A percentile compares a stretch with the other conserved stretches of the same genome.
Conservation (phyloP, 345 rosid species). For the Populus davidiana region DNA sequence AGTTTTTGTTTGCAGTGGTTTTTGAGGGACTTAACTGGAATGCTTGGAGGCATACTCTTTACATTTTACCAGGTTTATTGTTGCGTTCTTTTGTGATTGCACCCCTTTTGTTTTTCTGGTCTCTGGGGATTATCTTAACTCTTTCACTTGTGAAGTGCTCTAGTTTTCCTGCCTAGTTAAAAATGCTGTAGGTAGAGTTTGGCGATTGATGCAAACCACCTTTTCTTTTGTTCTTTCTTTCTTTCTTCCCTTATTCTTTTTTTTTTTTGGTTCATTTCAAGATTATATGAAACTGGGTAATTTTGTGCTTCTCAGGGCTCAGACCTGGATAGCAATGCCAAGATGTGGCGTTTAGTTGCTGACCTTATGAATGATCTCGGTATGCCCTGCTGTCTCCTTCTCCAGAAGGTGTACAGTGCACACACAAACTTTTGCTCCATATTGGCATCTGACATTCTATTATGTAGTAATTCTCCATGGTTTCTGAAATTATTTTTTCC, state of each 20-base stretch:
- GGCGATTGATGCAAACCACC: background rate
- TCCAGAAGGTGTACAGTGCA: background rate
- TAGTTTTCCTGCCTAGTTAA: background rate
- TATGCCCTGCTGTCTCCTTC: constrained; percentile 26
- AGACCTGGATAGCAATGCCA: constrained; percentile 83
- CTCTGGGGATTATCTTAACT: background rate
- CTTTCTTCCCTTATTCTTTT: background rate
- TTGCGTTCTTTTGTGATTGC: constrained; percentile 10
- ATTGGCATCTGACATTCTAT: background rate
- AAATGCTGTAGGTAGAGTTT: too few species aligned
- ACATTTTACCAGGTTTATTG: constrained; percentile 78
- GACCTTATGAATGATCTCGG: constrained; percentile 96
- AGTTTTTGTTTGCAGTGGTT: constrained; percentile 63
- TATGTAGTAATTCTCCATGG: background rate
- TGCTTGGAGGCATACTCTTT: constrained; percentile 90
- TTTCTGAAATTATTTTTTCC: background rate
- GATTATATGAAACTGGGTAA: constrained; percentile 1
- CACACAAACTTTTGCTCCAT: background rate
- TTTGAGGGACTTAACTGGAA: constrained; percentile 92
- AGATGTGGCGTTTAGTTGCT: constrained; percentile 96
- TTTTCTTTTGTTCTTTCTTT: too few species aligned
- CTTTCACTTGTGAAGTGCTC: background rate
- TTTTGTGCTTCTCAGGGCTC: constrained; percentile 59
- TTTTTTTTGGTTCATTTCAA: background rate
- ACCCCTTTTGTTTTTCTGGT: background rate